phyloP scores from a whole-genome alignment of 2,329 filamentous ascomycete species.

The Chaetomium strumarium region DNA sequence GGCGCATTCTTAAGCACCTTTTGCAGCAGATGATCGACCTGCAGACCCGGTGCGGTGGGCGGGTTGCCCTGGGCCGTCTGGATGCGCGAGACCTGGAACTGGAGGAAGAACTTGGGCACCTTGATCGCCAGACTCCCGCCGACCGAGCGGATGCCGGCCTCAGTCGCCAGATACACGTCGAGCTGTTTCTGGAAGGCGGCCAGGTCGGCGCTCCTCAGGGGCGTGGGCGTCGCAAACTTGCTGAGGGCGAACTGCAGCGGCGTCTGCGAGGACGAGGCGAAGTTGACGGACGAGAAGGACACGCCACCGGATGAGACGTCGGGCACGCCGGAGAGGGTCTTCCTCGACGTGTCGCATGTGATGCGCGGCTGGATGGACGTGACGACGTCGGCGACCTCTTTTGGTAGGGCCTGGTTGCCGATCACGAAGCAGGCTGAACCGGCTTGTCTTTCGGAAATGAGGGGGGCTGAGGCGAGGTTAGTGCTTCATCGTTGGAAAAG shows the following conservation, averaged over 20 bases:
- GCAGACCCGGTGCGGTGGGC: slow-evolving; percentile 44
- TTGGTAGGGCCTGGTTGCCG: slow-evolving; percentile 44
- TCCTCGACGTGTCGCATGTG: slow-evolving; percentile 43
- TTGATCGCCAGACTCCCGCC: slow-evolving; percentile 51
- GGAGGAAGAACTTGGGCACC: slow-evolving; percentile 58
- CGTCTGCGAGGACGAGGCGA: slow-evolving; percentile 41
- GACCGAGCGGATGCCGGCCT: slow-evolving; percentile 50
- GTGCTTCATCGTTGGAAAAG: background rate
- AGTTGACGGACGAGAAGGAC: slow-evolving; percentile 52
- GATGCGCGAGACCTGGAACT: slow-evolving; percentile 54
- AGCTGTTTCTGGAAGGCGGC: slow-evolving; percentile 46
- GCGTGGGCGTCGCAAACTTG: slow-evolving; percentile 46
- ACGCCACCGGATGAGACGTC: slow-evolving; percentile 48
- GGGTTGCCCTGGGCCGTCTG: slow-evolving; percentile 52
- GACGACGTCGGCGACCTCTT: slow-evolving; percentile 41
- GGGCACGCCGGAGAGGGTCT: slow-evolving; percentile 48
- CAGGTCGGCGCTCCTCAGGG: slow-evolving; percentile 45
- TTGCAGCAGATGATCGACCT: slow-evolving; percentile 50
- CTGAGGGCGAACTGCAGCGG: slow-evolving; percentile 50
- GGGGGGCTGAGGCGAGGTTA: slow-evolving; percentile 9
- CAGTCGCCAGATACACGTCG: slow-evolving; percentile 53
- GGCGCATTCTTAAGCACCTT: slow-evolving; percentile 54
- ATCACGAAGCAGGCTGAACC: slow-evolving; percentile 48
- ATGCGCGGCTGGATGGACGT: slow-evolving; percentile 37
- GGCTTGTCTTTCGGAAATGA: slow-evolving; percentile 15